Conservation (phyloP, 345 rosid species). For the Citrus australasica region DNA sequence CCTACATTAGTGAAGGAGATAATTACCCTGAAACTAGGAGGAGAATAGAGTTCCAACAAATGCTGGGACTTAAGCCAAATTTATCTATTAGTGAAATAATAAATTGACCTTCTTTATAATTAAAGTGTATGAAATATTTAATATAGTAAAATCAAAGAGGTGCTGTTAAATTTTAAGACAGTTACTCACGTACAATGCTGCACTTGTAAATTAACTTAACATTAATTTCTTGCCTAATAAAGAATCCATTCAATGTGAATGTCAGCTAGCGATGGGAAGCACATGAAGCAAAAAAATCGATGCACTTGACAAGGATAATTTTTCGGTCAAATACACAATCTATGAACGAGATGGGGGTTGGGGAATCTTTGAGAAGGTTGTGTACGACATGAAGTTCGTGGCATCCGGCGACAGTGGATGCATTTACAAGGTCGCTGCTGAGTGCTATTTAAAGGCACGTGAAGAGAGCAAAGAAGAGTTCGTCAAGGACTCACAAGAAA, state of each 20-base stretch:
- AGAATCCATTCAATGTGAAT: background rate
- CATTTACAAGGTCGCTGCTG: background rate
- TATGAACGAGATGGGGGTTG: background rate
- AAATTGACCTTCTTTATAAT: no score
- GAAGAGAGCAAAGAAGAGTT: conserved; percentile 2
- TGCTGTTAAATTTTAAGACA: no score
- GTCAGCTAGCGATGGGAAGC: background rate
- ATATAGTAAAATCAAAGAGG: no score
- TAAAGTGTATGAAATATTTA: no score
- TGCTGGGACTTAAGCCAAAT: no score
- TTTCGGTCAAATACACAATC: background rate
- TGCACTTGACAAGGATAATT: background rate
- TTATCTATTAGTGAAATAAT: no score
- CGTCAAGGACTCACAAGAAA: conserved; percentile 7
- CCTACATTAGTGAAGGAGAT: no score
- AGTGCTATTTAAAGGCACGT: background rate
- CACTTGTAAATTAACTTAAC: background rate
- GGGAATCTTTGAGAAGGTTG: background rate
- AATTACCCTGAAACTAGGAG: no score
- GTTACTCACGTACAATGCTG: no score
- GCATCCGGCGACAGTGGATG: background rate
- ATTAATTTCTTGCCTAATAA: background rate
- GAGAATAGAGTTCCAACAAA: no score
- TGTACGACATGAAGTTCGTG: background rate
- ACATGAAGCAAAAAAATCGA: background rate